Evolutionary conservation across 1,139 yeast species (phyloP).

Genomic region (Saccharomyces hybrid): DNA sequence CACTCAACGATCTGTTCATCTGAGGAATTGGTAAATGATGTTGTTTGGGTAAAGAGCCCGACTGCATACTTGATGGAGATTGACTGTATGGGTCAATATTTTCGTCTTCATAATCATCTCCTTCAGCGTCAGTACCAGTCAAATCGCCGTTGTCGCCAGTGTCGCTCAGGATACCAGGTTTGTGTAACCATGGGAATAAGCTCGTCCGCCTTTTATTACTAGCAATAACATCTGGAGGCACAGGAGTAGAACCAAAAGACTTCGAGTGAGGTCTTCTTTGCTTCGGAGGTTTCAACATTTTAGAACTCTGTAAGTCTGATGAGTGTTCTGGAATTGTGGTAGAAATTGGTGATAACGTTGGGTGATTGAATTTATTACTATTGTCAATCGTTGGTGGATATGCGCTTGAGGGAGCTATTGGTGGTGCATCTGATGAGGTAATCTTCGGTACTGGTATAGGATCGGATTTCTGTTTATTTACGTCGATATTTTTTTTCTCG

Average conservation of each 20-base stretch:
- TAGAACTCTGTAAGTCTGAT: slow-evolving; percentile 8
- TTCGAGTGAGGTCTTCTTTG: slow-evolving; percentile 48
- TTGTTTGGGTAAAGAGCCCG: slow-evolving; percentile 13
- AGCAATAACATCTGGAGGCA: slow-evolving; percentile 44
- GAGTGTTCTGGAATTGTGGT: not conserved
- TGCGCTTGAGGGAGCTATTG: not conserved
- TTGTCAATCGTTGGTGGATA: not conserved
- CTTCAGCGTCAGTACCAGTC: slow-evolving; percentile 29
- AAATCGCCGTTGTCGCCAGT: slow-evolving; percentile 19
- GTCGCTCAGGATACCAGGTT: slow-evolving; percentile 28
- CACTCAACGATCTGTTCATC: slow-evolving; percentile 19
- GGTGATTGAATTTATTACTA: not conserved
- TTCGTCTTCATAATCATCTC: slow-evolving; percentile 21
- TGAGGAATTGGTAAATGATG: slow-evolving; percentile 18
- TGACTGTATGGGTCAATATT: slow-evolving; percentile 11
- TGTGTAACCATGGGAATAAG: slow-evolving; percentile 28
- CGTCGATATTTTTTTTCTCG: slow-evolving; percentile 5
- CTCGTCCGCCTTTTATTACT: slow-evolving; percentile 24
- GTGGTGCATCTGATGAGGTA: not conserved
- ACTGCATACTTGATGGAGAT: slow-evolving; percentile 14
- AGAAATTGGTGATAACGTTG: not conserved
- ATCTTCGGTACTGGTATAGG: not conserved
- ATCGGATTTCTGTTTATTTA: slow-evolving; percentile 5
- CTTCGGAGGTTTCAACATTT: slow-evolving; percentile 12
- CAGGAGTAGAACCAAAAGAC: slow-evolving; percentile 47